Conservation (phyloP, 1,284 basidiomycete genomes). For the Ustilago sp. region DNA sequence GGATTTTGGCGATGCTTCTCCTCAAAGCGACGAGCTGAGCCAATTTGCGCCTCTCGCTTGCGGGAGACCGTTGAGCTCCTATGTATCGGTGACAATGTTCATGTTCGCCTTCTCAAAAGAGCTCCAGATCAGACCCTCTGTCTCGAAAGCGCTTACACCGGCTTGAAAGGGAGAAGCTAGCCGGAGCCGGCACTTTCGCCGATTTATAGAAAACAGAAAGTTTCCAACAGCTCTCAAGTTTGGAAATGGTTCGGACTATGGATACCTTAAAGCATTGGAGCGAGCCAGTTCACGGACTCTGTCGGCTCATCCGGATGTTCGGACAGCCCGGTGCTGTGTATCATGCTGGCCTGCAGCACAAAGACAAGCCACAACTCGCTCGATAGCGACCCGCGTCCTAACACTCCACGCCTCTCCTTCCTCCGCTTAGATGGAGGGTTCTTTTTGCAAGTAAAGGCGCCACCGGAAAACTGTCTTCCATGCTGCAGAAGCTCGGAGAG, state of each 20-base stretch:
- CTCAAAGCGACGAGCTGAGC: too few relatives aligned
- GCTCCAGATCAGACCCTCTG: too few relatives aligned
- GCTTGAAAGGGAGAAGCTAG: not conserved
- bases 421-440: not conserved
- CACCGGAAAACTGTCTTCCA: not conserved
- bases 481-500: slow-evolving; percentile 19
- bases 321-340: not conserved
- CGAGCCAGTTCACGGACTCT: slow-evolving; percentile 7
- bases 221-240: slow-evolving; percentile 1
- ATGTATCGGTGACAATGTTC: too few relatives aligned
- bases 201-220: not conserved
- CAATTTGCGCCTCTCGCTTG: too few relatives aligned
- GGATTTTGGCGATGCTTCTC: not conserved
- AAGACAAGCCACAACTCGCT: not conserved
- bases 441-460: not conserved
- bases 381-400: not conserved
- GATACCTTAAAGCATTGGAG: not conserved
- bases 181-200: slow-evolving; percentile 12
- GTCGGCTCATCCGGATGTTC: slow-evolving; percentile 13
- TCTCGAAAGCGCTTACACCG: not conserved
- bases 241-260: not conserved
- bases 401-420: not conserved
- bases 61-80: too few relatives aligned
- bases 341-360: slow-evolving; percentile 4
- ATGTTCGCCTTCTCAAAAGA: too few relatives aligned